Evolutionary conservation across 306 rosid genomes (phyloP).

Genomic region (Cyclanthera cordifolia): DNA sequence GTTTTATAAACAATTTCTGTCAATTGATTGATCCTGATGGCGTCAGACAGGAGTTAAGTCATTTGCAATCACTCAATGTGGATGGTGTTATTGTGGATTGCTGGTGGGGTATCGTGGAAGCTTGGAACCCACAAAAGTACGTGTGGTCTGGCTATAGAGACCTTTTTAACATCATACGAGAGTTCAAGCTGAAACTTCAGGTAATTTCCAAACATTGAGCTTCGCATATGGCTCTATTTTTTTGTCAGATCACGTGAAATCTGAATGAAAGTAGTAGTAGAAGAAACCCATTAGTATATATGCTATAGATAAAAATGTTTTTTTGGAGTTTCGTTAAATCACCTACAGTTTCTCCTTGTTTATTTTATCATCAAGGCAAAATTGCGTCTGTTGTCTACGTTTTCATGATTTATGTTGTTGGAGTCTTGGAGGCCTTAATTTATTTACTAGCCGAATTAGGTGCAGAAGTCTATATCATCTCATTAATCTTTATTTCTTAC

Average conservation of each 20-base stretch:
- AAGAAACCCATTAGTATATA: neutral
- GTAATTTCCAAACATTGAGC: conserved; percentile 22
- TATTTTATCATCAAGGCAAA: neutral
- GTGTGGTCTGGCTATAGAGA: conserved; percentile 91
- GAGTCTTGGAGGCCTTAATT: neutral
- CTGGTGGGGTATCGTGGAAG: conserved; percentile 98
- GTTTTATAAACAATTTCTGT: conserved; percentile 62
- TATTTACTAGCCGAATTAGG: neutral
- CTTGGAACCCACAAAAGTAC: conserved; percentile 79
- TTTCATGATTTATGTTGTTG: neutral
- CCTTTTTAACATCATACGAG: conserved; percentile 59
- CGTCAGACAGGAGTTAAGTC: conserved; percentile 61
- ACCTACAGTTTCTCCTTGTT: neutral
- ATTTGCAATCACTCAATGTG: conserved; percentile 53
- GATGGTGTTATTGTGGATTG: conserved; percentile 85
- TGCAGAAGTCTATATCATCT: neutral
- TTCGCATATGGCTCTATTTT: neutral
- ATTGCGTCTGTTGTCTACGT: neutral
- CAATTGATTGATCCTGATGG: conserved; percentile 84
- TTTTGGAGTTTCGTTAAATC: neutral
- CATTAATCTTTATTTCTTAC: conserved; percentile 1
- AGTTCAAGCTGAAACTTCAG: conserved; percentile 82
- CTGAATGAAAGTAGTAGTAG: neutral
- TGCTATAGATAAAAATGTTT: neutral
- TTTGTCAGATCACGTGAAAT: neutral